A percentile compares a stretch with the other conserved stretches of the same genome.
phyloP scores from a whole-genome alignment of 2,329 filamentous ascomycete species.

The Sclerotinia trifoliorum region DNA sequence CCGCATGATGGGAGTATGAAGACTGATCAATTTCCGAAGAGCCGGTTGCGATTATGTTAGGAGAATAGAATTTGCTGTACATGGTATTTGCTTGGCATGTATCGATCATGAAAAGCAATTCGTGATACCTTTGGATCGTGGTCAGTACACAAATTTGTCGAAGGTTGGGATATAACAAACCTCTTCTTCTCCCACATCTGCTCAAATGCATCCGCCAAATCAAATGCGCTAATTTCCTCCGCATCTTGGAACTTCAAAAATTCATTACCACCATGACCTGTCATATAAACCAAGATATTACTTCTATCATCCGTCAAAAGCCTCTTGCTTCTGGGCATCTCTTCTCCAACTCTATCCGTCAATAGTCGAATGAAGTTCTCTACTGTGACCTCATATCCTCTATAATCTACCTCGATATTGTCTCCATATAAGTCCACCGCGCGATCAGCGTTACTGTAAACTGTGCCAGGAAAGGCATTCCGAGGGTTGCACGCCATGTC shows the following conservation, averaged over 20 bases:
- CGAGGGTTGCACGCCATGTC: slow-evolving; percentile 99
- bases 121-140: slow-evolving; percentile 67
- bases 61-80: slow-evolving; percentile 97
- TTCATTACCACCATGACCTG: slow-evolving; percentile 94
- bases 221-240: slow-evolving; percentile 95
- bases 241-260: slow-evolving; percentile 98
- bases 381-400: slow-evolving; percentile 97
- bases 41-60: slow-evolving; percentile 97
- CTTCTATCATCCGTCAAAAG: slow-evolving; percentile 91
- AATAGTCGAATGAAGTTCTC: slow-evolving; percentile 97
- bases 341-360: slow-evolving; percentile 90
- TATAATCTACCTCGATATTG: slow-evolving; percentile 98
- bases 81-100: slow-evolving; percentile 99
- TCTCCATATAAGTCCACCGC: slow-evolving; percentile 95
- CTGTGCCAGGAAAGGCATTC: slow-evolving; percentile 95
- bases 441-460: slow-evolving; percentile 97
- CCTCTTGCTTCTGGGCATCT: slow-evolving; percentile 92
- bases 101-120: slow-evolving; percentile 99
- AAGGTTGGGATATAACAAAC: slow-evolving; percentile 40
- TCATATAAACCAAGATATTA: slow-evolving; percentile 99
- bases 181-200: slow-evolving; percentile 99
- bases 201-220: slow-evolving; percentile 94
- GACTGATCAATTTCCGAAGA: slow-evolving; percentile 94
- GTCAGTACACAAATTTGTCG: not conserved
- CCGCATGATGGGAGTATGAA: slow-evolving; percentile 95